Evolutionary conservation across 1,284 basidiomycete species (phyloP).

Genomic region (Cryptococcus amylolentus): DNA sequence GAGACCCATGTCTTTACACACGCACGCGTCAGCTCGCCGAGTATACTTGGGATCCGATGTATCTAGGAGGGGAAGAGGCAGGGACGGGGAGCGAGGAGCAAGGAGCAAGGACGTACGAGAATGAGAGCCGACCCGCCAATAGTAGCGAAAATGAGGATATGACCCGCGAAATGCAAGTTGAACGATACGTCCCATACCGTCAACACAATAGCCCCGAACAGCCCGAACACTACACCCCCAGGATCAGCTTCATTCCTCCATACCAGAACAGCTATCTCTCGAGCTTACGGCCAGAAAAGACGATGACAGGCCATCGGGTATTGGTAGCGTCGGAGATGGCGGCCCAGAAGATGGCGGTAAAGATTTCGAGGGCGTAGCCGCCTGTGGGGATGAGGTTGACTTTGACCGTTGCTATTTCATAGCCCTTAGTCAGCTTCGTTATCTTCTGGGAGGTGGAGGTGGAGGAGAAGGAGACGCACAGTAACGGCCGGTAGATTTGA

Average conservation of each 20-base stretch:
- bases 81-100: neutral
- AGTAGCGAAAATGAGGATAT: neutral
- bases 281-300: neutral
- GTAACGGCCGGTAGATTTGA: neutral
- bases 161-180: neutral
- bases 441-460: neutral
- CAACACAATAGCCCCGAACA: neutral
- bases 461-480: neutral
- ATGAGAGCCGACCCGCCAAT: neutral
- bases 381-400: conserved; percentile 1
- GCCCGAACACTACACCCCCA: neutral
- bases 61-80: no score
- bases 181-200: neutral
- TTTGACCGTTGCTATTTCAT: neutral
- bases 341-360: neutral
- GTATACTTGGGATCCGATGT: neutral
- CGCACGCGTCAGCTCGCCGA: neutral
- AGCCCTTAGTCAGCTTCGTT: no score
- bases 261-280: no score
- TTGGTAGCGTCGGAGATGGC: neutral
- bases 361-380: neutral
- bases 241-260: no score
- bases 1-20: neutral
- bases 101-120: neutral
- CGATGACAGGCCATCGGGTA: neutral